Percentiles rank a stretch among this genome's conserved stretches.
These are phyloP conservation scores for Penium margaritaceum DNA, from an alignment of 139 green algal species.

Conservation along the genomic window DNA sequence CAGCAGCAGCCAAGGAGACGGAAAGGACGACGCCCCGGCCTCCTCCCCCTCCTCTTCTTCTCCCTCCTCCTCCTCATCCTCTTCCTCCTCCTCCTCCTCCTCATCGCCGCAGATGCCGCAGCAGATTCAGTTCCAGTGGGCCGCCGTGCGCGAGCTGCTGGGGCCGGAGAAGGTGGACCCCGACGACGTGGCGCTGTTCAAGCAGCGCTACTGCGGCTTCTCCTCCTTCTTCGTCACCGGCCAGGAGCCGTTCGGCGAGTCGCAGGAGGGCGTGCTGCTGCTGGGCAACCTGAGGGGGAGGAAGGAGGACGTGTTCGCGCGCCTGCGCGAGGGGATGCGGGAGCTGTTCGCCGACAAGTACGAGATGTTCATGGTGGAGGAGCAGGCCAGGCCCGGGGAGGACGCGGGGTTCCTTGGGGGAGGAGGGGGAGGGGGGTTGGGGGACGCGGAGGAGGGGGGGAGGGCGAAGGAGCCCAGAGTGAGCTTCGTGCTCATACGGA, in stretches of 20 bases:
- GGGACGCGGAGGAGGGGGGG: slow-evolving; percentile 49
- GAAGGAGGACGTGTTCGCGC: slow-evolving; percentile 54
- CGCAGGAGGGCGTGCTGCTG: slow-evolving; percentile 46
- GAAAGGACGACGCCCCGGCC: too few species aligned
- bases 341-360: slow-evolving; percentile 68
- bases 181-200: slow-evolving; percentile 51
- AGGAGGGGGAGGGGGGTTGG: neutral
- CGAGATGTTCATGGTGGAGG: slow-evolving; percentile 70
- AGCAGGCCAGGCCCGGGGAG: slow-evolving; percentile 45
- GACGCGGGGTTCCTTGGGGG: too few species aligned
- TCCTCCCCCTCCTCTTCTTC: neutral
- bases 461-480: slow-evolving; percentile 27
- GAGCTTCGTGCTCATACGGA: slow-evolving; percentile 66
- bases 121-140: slow-evolving; percentile 27
- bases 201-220: slow-evolving; percentile 50
- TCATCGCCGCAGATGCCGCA: neutral
- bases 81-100: neutral
- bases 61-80: neutral
- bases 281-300: slow-evolving; percentile 71
- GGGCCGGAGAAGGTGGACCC: slow-evolving; percentile 44
- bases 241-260: slow-evolving; percentile 43
- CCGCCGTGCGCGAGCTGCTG: slow-evolving; percentile 36
- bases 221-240: slow-evolving; percentile 53
- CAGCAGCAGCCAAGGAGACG: too few species aligned
- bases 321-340: slow-evolving; percentile 48